These are phyloP conservation scores for Pseudovirgaria hyperparasitica DNA, from an alignment of 2,329 filamentous ascomycete species.

Conservation along the genomic window DNA sequence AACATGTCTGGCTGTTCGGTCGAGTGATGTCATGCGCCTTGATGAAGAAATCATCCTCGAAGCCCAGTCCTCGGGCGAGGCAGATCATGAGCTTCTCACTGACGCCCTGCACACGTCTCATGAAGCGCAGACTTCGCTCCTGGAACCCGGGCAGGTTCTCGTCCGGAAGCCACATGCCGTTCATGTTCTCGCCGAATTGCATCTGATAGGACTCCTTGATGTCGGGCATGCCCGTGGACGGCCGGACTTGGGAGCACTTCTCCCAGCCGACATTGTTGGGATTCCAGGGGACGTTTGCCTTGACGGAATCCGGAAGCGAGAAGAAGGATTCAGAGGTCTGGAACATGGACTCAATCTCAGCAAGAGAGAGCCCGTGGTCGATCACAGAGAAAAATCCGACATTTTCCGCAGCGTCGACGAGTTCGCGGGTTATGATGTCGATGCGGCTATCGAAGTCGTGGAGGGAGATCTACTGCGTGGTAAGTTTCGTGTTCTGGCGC, in stretches of 20 bases:
- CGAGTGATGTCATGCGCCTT: slow-evolving; percentile 38
- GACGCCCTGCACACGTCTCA: slow-evolving; percentile 39
- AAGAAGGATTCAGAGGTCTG: slow-evolving; percentile 41
- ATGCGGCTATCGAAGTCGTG: slow-evolving; percentile 39
- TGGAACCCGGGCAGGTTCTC: slow-evolving; percentile 37
- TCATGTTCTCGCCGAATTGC: slow-evolving; percentile 45
- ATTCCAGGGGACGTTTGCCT: slow-evolving; percentile 42
- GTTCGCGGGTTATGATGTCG: slow-evolving; percentile 39
- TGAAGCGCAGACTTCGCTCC: slow-evolving; percentile 35
- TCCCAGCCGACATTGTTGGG: slow-evolving; percentile 49
- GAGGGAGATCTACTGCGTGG: slow-evolving; percentile 42
- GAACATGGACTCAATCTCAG: slow-evolving; percentile 41
- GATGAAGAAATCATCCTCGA: slow-evolving; percentile 44
- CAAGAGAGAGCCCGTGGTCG: slow-evolving; percentile 40
- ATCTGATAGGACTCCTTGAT: slow-evolving; percentile 51
- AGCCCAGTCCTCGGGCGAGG: slow-evolving; percentile 45
- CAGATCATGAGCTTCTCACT: slow-evolving; percentile 46
- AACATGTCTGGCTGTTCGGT: slow-evolving; percentile 41
- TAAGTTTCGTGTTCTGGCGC: slow-evolving; percentile 24
- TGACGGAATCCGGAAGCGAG: slow-evolving; percentile 36
- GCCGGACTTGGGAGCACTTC: slow-evolving; percentile 44
- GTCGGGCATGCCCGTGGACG: slow-evolving; percentile 46
- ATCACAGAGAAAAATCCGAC: slow-evolving; percentile 48
- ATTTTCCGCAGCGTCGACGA: slow-evolving; percentile 43
- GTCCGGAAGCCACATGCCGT: slow-evolving; percentile 40